A percentile compares a stretch with the other conserved stretches of the same genome.
These are phyloP conservation scores for Amyloporia xantha DNA, from an alignment of 768 basidiomycete genomes.

Conservation along the genomic window DNA sequence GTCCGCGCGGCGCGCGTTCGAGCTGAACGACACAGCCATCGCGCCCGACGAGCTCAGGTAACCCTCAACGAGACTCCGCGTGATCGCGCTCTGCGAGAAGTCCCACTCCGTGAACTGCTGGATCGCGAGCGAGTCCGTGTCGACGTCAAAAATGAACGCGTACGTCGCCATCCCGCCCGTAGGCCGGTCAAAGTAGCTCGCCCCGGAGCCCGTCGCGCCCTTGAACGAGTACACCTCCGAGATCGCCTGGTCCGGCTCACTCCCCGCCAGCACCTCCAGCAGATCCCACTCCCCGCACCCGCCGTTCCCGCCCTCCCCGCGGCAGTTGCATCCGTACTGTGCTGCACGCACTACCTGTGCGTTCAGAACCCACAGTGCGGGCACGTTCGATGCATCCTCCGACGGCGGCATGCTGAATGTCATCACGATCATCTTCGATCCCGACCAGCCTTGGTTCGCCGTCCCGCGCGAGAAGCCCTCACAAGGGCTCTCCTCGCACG, in stretches of 20 bases:
- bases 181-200: conserved; percentile 19
- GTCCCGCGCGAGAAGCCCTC: conserved; percentile 24
- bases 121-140: conserved; percentile 22
- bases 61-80: conserved; percentile 19
- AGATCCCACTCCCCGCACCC: conserved; percentile 26
- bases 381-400: conserved; percentile 13
- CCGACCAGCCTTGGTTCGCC: conserved; percentile 24
- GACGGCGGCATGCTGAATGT: conserved; percentile 23
- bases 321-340: conserved; percentile 29
- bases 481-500: conserved; percentile 16
- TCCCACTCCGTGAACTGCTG: conserved; percentile 20
- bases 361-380: conserved; percentile 25
- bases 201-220: conserved; percentile 23
- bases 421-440: conserved; percentile 21
- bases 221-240: conserved; percentile 27
- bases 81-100: conserved; percentile 18
- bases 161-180: conserved; percentile 12
- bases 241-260: conserved; percentile 18
- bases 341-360: conserved; percentile 24
- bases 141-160: conserved; percentile 20
- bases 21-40: conserved; percentile 15
- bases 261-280: conserved; percentile 19
- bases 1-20: conserved; percentile 7
- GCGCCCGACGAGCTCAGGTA: conserved; percentile 18
- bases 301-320: conserved; percentile 18